A percentile compares a stretch with the other conserved stretches of the same genome.
Evolutionary conservation across 129 eudicot species (phyloP).

Genomic region (Smallanthus sonchifolius): DNA sequence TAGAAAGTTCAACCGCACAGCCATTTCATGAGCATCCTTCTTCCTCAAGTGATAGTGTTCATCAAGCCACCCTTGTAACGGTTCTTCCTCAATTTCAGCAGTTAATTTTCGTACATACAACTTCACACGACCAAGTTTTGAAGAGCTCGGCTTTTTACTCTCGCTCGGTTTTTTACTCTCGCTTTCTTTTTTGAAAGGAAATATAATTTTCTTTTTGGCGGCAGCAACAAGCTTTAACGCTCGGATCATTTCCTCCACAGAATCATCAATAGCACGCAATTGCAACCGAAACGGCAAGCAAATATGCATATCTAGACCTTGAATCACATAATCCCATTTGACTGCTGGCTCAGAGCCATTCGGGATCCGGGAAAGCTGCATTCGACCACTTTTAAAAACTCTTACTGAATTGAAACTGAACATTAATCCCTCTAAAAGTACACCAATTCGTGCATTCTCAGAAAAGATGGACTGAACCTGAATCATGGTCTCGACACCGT

Average conservation of each 20-base stretch:
- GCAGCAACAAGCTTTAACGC: conserved; percentile 73
- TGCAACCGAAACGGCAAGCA: conserved; percentile 81
- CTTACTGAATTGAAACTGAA: conserved; percentile 62
- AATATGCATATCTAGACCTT: conserved; percentile 86
- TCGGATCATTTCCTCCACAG: conserved; percentile 83
- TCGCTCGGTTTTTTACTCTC: conserved; percentile 19
- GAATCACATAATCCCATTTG: conserved; percentile 93
- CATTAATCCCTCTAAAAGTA: conserved; percentile 81
- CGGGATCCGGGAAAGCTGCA: conserved; percentile 93
- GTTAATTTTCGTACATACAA: conserved; percentile 68
- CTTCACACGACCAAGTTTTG: conserved; percentile 70
- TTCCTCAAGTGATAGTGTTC: conserved; percentile 76
- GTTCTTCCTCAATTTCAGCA: conserved; percentile 91
- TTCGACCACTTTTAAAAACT: conserved; percentile 73
- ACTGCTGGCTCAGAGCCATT: conserved; percentile 50
- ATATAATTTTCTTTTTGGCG: conserved; percentile 55
- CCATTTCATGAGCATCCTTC: conserved; percentile 81
- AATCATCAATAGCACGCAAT: conserved; percentile 93
- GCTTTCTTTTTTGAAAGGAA: conserved; percentile 47
- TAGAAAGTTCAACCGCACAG: conserved; percentile 69
- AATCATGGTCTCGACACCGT: conserved; percentile 75
- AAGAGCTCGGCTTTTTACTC: conserved; percentile 57
- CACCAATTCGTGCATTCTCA: conserved; percentile 91
- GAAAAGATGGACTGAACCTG: conserved; percentile 95
- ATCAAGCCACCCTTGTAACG: conserved; percentile 97